These are phyloP conservation scores for Didymella exigua DNA, from an alignment of 2,329 filamentous ascomycete genomes.

Conservation along the genomic window DNA sequence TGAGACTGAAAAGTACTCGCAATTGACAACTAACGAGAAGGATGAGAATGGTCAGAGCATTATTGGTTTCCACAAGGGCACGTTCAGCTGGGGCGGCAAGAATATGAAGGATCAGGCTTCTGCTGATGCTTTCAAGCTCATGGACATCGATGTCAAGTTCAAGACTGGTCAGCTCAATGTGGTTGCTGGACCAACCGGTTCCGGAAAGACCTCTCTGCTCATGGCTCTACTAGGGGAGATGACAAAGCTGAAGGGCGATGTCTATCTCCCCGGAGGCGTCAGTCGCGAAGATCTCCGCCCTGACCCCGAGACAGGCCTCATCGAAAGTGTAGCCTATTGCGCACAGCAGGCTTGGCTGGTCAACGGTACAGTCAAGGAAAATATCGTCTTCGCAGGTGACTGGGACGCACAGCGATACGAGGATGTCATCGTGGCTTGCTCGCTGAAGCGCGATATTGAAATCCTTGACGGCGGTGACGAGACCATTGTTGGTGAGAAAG, in stretches of 20 bases:
- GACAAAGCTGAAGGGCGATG: slow-evolving; percentile 79
- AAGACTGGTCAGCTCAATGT: slow-evolving; percentile 86
- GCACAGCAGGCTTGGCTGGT: slow-evolving; percentile 97
- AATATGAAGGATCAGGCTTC: slow-evolving; percentile 59
- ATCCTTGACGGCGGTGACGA: slow-evolving; percentile 92
- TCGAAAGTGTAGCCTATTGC: slow-evolving; percentile 93
- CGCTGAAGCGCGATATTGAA: slow-evolving; percentile 85
- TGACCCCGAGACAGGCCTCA: slow-evolving; percentile 82
- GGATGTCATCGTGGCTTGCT: slow-evolving; percentile 88
- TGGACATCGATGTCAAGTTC: slow-evolving; percentile 84
- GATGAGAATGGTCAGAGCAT: slow-evolving; percentile 72
- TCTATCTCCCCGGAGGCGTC: slow-evolving; percentile 83
- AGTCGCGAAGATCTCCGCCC: slow-evolving; percentile 83
- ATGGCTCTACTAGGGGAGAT: slow-evolving; percentile 98
- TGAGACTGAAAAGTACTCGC: slow-evolving; percentile 93
- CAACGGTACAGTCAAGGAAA: slow-evolving; percentile 93
- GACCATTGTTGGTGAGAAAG: slow-evolving; percentile 95
- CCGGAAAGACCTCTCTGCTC: slow-evolving; percentile 91
- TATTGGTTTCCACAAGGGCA: slow-evolving; percentile 84
- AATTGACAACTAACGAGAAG: slow-evolving; percentile 73
- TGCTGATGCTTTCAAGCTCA: slow-evolving; percentile 73
- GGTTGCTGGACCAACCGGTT: slow-evolving; percentile 89
- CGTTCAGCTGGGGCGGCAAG: slow-evolving; percentile 83
- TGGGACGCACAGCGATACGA: slow-evolving; percentile 83
- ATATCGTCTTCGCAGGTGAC: slow-evolving; percentile 86